Evolutionary conservation across 257 asterid genomes (phyloP), one percentile per base, ranked within the genome.

Genomic region (Jasminum sambac): DNA sequence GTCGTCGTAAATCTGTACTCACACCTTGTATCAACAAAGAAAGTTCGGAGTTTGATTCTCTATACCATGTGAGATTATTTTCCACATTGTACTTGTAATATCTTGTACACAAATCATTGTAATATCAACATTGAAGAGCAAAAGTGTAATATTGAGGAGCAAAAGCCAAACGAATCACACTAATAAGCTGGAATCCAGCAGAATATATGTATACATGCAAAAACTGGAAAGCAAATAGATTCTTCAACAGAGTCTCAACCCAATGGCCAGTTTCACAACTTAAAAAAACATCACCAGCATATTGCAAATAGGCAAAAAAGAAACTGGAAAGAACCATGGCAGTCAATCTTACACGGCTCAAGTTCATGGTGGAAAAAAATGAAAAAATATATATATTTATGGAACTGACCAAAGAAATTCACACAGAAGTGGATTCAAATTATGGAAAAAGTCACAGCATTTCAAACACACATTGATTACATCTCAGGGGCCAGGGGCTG

Each of bases 401-500:
- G 62, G 13, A 14, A 55, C 34, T 17, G 62, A 23, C 16, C 13
- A 23, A 21, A 55, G 62, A 55, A 55, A 55, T 55, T 55, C 62
- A 55, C 62, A 21, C 62, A 58, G 46, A 17, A 42, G 30, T 11
- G 50, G 19, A 23, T 17, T 17, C 55, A 65, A 50, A 70, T 42
- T 72, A 59, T 63, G 72, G 41, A 41, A 69, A 26, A 43, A 25
- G 40, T 64, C 30, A 6, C 17, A 46, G 24, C 21, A 48, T 68
- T 34, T 17, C 40, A 46, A 66, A 46, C 66, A 37, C 41, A 14
- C 23, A 62, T 42, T n/a, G 60, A 37, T 39, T 78, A 73, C 12
- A 14, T 38, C 67, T 69, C 76, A 42, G 70, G 77, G 21, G 73
- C 77, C 37, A n/a, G 73, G 76, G 67, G 71, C 66, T 42, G 82